Evolutionary conservation across 164 flowering plant species (phyloP), one percentile per base, ranked within the genome.

Genomic region (Echeveria elegans): DNA sequence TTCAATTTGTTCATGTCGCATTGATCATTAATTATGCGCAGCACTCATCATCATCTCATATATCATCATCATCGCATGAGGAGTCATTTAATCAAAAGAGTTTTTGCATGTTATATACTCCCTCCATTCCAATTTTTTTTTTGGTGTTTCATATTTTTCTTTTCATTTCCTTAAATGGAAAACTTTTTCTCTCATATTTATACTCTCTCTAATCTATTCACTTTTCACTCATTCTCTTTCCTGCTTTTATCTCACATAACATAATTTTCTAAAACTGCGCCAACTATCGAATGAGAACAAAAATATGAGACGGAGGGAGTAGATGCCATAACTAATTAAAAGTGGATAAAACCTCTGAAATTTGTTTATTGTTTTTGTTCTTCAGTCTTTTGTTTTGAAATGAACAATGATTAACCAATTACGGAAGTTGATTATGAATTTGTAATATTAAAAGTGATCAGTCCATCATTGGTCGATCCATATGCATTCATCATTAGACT

Each of bases 401-500:
- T 23, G 28, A 21, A 10, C 58, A 52, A 52, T 52, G 28, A 52
- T 52, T 23, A 52, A 52, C 14, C 14, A 52, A 52, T 52, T 52
- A 52, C 7, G 28, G 29, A 52, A 11, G 15, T n/a, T 52, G 58
- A 23, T 52, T 43, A 52, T 52, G 58, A 52, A 21, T 52, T 52
- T 23, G 28, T 52, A 52, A 52, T 52, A 52, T 21, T 52, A 21
- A 52, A 23, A 52, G 58, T 52, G 28, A 52, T 52, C 29, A 21
- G 0, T 23, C 58, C 28, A 52, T 52, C 58, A 52, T 52, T 52
- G 58, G 58, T 52, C 58, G 28, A 52, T 23, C 58, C 58, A 52
- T 52, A 52, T 52, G 29, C 58, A 21, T 52, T 52, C 28, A 52
- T 52, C 58, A 52, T 52, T 52, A 52, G 28, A 21, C 56, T 48